Percentiles rank a stretch among this genome's conserved stretches.
These are phyloP conservation scores for Phytophthora ramorum DNA, from an alignment of 352 stramenopile species.

Conservation along the genomic window DNA sequence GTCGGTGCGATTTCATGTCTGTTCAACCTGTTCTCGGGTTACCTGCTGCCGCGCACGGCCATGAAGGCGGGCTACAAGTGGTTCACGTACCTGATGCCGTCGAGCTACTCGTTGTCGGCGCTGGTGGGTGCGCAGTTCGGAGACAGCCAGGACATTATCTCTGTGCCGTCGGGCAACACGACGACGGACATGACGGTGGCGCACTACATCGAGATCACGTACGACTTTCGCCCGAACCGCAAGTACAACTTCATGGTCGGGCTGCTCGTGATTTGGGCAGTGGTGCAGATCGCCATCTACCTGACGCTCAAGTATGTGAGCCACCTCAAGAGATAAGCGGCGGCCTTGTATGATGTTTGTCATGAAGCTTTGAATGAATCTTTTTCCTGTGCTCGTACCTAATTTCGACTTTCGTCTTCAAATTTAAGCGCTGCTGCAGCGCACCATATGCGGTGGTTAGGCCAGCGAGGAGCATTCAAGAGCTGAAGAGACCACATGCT, in stretches of 20 bases:
- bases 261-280: conserved; percentile 61
- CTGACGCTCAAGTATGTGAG: conserved; percentile 71
- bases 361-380: no score
- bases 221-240: conserved; percentile 57
- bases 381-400: no score
- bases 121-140: conserved; percentile 50
- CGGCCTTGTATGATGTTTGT: background rate
- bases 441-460: no score
- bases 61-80: conserved; percentile 77
- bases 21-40: conserved; percentile 75
- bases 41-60: conserved; percentile 52
- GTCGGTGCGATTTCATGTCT: conserved; percentile 71
- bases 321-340: conserved; percentile 65
- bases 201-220: conserved; percentile 46
- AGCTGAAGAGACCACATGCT: no score
- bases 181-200: conserved; percentile 36
- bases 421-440: background rate
- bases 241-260: conserved; percentile 59
- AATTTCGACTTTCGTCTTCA: conserved; percentile 1
- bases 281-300: conserved; percentile 61
- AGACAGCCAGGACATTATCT: conserved; percentile 39
- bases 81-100: conserved; percentile 71
- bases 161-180: conserved; percentile 4
- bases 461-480: no score
- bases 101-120: conserved; percentile 59